Evolutionary conservation across 2,329 filamentous ascomycete species (phyloP), one percentile per base, ranked within the genome.

Genomic region (Beauveria australis): DNA sequence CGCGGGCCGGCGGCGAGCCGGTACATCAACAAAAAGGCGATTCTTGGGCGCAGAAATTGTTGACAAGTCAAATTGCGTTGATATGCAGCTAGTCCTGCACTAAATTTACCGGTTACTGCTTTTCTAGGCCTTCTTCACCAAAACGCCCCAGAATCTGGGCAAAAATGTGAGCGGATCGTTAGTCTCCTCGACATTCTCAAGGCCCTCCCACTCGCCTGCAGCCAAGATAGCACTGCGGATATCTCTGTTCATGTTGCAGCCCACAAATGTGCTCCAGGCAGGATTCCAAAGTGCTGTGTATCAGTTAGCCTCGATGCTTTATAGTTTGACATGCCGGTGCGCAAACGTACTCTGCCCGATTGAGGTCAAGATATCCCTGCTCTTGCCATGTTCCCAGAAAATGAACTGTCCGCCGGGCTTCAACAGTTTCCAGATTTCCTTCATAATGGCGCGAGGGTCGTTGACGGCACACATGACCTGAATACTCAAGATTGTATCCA

Each of bases 381-480:
- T 59, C 47, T 52, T 33, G 28, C 57, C 57, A 76, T 79, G 77
- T 61, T 79, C 77, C 73, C 76, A 79, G 61, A 79, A 78, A 24
- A 79, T 68, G 61, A 79, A 75, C 47, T 70, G 72, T 12, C 77
- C 77, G 1, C 76, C 76, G 0, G 77, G 77, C 61, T 75, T 79
- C 40, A 79, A 63, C n/a, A 79, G 64, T 54, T 71, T 71, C 64
- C 73, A 76, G n/a, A 78, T 61, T 57, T 69, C 65, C 61, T 62
- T 69, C 62, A 70, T 68, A 44, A 71, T 68, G 5, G 22, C 63
- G 54, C 64, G 65, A 5, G 64, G 60, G 54, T 73, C 64, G 8
- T 64, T 62, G 2, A 78, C 71, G 2, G 75, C 70, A 65, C 76
- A 79, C 60, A 79, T 49, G 9, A 76, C 73, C 68, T 78, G 75